phyloP scores from a whole-genome alignment of 352 stramenopile genomes.

The Pythium guiyangense region DNA sequence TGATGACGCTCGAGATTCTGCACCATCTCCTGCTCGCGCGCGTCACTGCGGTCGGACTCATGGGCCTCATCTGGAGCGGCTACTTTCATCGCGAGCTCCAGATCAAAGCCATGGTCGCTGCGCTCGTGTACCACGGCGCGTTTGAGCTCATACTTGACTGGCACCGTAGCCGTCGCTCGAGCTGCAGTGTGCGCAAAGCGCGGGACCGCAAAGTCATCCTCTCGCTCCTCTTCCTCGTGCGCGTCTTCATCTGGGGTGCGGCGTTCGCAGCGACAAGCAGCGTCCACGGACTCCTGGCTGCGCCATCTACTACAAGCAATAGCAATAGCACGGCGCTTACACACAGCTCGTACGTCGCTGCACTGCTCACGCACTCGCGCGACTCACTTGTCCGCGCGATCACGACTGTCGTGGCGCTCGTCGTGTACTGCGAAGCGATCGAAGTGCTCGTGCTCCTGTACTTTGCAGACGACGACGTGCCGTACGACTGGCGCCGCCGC shows the following conservation, averaged over 20 bases:
- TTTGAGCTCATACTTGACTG: slow-evolving; percentile 30
- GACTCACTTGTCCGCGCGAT: not conserved
- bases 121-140: slow-evolving; percentile 35
- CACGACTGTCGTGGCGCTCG: slow-evolving; percentile 9
- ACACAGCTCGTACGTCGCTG: not conserved
- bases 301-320: not conserved
- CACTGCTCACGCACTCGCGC: not conserved
- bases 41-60: slow-evolving; percentile 25
- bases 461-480: slow-evolving; percentile 33
- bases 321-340: not conserved
- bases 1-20: slow-evolving; percentile 68
- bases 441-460: slow-evolving; percentile 59
- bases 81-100: slow-evolving; percentile 31
- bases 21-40: slow-evolving; percentile 40
- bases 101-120: slow-evolving; percentile 39
- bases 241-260: slow-evolving; percentile 60
- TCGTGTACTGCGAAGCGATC: slow-evolving; percentile 39
- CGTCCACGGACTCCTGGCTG: not conserved
- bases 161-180: slow-evolving; percentile 26
- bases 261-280: slow-evolving; percentile 24
- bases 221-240: slow-evolving; percentile 50
- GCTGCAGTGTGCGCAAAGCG: slow-evolving; percentile 24
- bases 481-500: slow-evolving; percentile 39
- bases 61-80: slow-evolving; percentile 32
- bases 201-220: slow-evolving; percentile 36